Conservation (phyloP, 306 rosid species). For the Arachis stenosperma region DNA sequence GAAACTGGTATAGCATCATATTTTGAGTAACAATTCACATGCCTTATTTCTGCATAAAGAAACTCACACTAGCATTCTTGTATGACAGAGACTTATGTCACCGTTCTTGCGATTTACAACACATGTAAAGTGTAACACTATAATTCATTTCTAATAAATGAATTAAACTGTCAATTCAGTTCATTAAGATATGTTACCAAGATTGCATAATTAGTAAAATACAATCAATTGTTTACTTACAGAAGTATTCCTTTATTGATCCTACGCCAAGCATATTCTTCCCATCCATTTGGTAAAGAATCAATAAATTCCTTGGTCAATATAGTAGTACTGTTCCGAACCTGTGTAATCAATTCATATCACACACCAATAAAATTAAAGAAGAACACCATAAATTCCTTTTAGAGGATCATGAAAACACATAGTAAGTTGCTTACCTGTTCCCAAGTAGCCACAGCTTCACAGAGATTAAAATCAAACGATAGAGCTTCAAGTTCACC, state of each 20-base stretch:
- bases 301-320: conserved; percentile 91
- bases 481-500: conserved; percentile 91
- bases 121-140: conserved; percentile 1
- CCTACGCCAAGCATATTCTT: conserved; percentile 98
- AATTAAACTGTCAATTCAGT: conserved; percentile 19
- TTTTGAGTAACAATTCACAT: background rate
- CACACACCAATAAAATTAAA: conserved; percentile 50
- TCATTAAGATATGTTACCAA: conserved; percentile 6
- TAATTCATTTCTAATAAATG: conserved; percentile 33
- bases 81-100: background rate
- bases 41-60: conserved; percentile 16
- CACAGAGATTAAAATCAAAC: conserved; percentile 86
- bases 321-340: conserved; percentile 93
- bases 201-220: conserved; percentile 32
- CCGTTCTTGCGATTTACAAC: conserved; percentile 14
- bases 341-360: conserved; percentile 74
- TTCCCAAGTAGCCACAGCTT: conserved; percentile 98
- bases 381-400: conserved; percentile 40
- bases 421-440: conserved; percentile 56
- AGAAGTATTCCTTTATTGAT: conserved; percentile 86
- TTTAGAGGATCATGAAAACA: conserved; percentile 21
- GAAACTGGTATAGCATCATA: conserved; percentile 23
- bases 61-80: conserved; percentile 1
- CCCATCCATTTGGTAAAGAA: conserved; percentile 97
- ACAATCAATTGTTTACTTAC: conserved; percentile 55